phyloP scores from a whole-genome alignment of 306 rosid species.

The Vachellia collinsii region DNA sequence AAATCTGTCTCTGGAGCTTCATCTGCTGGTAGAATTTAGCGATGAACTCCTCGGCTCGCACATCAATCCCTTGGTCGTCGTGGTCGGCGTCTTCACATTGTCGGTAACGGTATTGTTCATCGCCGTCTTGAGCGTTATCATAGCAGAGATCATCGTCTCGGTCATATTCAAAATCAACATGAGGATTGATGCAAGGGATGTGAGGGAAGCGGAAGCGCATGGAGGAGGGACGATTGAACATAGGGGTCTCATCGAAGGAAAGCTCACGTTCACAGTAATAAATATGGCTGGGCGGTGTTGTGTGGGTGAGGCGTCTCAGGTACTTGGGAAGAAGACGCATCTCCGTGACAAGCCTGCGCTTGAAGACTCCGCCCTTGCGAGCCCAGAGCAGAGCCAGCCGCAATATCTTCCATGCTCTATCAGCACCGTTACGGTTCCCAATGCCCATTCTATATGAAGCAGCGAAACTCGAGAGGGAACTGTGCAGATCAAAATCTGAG shows the following conservation, averaged over 20 bases:
- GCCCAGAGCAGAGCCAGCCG: conserved; percentile 80
- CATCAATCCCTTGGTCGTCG: conserved; percentile 54
- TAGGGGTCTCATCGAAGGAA: conserved; percentile 78
- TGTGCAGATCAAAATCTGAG: neutral
- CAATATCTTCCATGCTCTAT: conserved; percentile 68
- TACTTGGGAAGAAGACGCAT: conserved; percentile 65
- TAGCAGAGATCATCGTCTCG: conserved; percentile 14
- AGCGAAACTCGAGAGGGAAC: neutral
- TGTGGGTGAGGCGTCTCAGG: conserved; percentile 51
- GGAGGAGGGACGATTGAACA: conserved; percentile 62
- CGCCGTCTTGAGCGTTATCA: conserved; percentile 13
- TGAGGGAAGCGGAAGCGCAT: conserved; percentile 64
- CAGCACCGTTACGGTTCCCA: conserved; percentile 44
- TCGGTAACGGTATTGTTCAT: conserved; percentile 26
- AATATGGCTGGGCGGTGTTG: conserved; percentile 26
- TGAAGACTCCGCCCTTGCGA: conserved; percentile 73
- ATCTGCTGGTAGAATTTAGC: conserved; percentile 64
- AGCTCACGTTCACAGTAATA: conserved; percentile 74
- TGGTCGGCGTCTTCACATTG: conserved; percentile 1
- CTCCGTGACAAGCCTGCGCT: conserved; percentile 59
- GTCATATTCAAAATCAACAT: conserved; percentile 62
- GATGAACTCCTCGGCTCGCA: conserved; percentile 83
- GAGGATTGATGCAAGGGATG: conserved; percentile 75
- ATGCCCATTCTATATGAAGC: neutral
- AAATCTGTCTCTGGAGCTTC: conserved; percentile 52